Evolutionary conservation across 73 alveolate species (phyloP).

Genomic region (Tetrahymena malaccensis): DNA sequence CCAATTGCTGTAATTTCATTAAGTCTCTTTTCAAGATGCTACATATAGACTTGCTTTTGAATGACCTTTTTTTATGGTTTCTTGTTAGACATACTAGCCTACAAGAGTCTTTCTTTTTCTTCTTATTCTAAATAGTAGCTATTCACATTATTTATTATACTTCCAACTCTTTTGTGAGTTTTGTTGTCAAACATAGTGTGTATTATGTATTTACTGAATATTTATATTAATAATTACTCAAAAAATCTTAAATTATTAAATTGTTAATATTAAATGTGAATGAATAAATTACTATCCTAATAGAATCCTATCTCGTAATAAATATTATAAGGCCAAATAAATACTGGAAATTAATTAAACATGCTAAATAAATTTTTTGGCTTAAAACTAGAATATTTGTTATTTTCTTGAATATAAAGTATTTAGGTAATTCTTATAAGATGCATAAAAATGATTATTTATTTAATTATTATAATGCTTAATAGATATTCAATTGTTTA

Average conservation of each 20-base stretch:
- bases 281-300: no score
- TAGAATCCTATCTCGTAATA: not conserved
- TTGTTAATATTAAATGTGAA: no score
- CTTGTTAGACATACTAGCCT: not conserved
- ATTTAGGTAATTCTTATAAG: no score
- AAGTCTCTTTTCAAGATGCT: not conserved
- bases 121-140: not conserved
- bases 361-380: not conserved
- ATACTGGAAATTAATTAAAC: not conserved
- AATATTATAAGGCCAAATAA: no score
- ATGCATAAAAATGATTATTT: no score
- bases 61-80: not conserved
- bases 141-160: not conserved
- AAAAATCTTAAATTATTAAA: not conserved
- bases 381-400: not conserved
- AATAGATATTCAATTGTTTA: no score
- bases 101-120: not conserved
- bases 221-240: not conserved
- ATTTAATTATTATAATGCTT: no score
- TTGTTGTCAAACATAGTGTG: not conserved
- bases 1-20: not conserved
- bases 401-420: no score
- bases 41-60: not conserved
- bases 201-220: not conserved
- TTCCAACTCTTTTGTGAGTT: not conserved